Percentiles rank a stretch among this genome's conserved stretches.
Evolutionary conservation across 73 alveolate species (phyloP).

Genomic region (Symbiodinium pilosum): DNA sequence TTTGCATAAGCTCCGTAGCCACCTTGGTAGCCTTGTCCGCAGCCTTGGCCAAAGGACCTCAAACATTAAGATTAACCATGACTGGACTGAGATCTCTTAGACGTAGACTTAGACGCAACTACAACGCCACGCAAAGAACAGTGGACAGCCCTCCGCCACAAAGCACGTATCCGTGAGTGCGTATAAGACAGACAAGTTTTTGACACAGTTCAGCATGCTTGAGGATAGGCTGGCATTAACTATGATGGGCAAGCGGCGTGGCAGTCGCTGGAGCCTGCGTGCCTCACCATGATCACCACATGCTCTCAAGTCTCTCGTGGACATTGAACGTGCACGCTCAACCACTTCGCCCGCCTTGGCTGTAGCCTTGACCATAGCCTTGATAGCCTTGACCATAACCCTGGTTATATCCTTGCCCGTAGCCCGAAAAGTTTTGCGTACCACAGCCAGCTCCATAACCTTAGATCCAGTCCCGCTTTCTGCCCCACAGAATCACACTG

Average conservation of each 20-base stretch:
- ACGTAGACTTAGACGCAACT: too few relatives aligned
- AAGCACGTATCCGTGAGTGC: too few relatives aligned
- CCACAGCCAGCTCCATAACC: background rate
- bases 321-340: background rate
- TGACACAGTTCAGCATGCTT: too few relatives aligned
- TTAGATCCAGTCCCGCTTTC: background rate
- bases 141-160: too few relatives aligned
- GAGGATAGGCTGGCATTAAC: too few relatives aligned
- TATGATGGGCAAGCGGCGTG: too few relatives aligned
- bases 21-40: background rate
- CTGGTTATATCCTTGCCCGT: background rate
- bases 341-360: too few relatives aligned
- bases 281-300: background rate
- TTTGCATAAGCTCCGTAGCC: background rate
- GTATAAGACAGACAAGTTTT: too few relatives aligned
- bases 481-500: too few relatives aligned
- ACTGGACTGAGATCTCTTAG: too few relatives aligned
- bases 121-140: too few relatives aligned
- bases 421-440: background rate
- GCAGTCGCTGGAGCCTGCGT: background rate
- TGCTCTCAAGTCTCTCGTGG: background rate
- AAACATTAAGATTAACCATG: too few relatives aligned
- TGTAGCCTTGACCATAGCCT: background rate
- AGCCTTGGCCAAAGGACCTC: conserved; percentile 2
- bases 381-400: background rate